phyloP scores from a whole-genome alignment of 2,329 filamentous ascomycete species.

The Claviceps purpurea region DNA sequence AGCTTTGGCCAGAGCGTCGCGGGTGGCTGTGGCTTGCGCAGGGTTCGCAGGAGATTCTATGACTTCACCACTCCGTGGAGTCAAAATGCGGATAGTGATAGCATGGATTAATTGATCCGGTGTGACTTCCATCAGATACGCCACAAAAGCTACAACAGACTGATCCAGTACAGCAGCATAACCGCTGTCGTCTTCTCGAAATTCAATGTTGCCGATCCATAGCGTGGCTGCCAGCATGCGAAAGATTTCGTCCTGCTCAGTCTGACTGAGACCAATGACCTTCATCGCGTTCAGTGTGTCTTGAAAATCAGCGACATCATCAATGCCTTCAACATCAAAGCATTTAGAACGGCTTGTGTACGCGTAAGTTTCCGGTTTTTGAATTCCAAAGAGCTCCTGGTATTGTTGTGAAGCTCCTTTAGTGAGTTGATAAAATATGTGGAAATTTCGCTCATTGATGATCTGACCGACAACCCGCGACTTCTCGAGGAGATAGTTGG shows the following conservation, averaged over 20 bases:
- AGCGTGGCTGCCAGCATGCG: constrained; percentile 83
- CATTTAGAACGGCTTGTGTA: constrained; percentile 95
- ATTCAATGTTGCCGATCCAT: constrained; percentile 91
- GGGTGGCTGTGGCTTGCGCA: constrained; percentile 71
- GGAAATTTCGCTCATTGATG: constrained; percentile 89
- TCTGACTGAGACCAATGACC: constrained; percentile 75
- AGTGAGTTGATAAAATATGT: constrained; percentile 98
- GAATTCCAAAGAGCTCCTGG: constrained; percentile 75
- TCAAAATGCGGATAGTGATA: constrained; percentile 78
- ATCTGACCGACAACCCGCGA: constrained; percentile 92
- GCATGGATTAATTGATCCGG: constrained; percentile 68
- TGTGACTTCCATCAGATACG: constrained; percentile 84
- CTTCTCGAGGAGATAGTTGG: constrained; percentile 95
- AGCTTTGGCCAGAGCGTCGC: constrained; percentile 86
- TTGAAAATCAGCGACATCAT: constrained; percentile 76
- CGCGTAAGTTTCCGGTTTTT: constrained; percentile 80
- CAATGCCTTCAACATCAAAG: constrained; percentile 84
- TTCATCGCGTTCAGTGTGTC: constrained; percentile 93
- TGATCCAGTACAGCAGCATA: constrained; percentile 80
- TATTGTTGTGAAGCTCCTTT: constrained; percentile 86
- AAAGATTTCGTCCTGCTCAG: constrained; percentile 92
- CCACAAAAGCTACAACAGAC: constrained; percentile 87
- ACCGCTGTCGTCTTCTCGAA: constrained; percentile 75
- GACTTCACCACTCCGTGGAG: constrained; percentile 50
- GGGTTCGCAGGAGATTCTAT: constrained; percentile 72